Evolutionary conservation across 768 basidiomycete genomes (phyloP), one percentile per base, ranked within the genome.

Genomic region (Phaffia australis): DNA sequence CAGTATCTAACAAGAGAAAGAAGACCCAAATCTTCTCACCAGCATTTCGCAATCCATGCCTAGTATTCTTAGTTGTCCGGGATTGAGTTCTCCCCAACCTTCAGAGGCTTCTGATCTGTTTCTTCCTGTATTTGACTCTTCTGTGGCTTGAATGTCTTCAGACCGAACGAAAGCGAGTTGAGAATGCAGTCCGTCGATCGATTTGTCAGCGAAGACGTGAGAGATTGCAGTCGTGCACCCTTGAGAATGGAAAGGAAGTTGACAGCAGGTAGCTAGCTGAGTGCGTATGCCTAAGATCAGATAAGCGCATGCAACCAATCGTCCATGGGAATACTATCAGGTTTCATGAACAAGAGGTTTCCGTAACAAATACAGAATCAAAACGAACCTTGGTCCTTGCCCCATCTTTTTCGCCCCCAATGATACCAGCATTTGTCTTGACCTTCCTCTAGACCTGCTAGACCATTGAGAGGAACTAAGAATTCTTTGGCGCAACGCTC

Each of bases 21-120:
- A 49, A 9, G 3, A 21, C 21, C 1, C 32, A 9, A 18, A 16
- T 23, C 29, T 35, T 1, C 71, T 75, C 69, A 77, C 76, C 32
- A 97, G 81, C 88, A 98, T 91, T 77, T 99, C 95, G 73, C 95
- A 98, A 75, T 99, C 95, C 59, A 98, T 79, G 0, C 89, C 89
- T 6, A 85, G 88, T 4, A 97, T 4, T 42, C 35, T 42, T 11
- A 42, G 11, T 11, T 42, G 35, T 11, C 35, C 35, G 11, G 35
- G 6, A 5, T 42, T 42, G 4, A 42, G 35, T 42, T 42, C 11
- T 82, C 65, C 92, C 88, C 55, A 89, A 65, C 18, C 63, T 69
- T 29, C 51, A 48, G 7, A 52, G 56, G n/a, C 51, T 69, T 35
- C 63, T 66, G 32, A 60, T 63, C 52, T 51, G 57, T 47, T 32